phyloP scores from a whole-genome alignment of 805 yeast species.

The Yarrowia phangngaensis region DNA sequence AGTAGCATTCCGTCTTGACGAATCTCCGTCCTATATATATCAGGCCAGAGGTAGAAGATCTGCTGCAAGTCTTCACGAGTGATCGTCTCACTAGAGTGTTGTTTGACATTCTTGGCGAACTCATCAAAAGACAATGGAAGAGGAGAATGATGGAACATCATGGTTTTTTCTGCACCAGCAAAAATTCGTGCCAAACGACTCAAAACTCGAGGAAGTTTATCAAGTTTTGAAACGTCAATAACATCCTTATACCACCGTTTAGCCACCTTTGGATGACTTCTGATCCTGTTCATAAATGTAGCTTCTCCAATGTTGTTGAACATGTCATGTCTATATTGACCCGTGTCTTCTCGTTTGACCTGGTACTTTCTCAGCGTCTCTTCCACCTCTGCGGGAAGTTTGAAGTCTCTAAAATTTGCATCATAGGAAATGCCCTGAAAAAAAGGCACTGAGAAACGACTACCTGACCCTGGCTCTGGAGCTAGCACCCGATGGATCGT shows the following conservation, averaged over 20 bases:
- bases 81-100: conserved; percentile 30
- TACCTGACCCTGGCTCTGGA: conserved; percentile 13
- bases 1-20: conserved; percentile 25
- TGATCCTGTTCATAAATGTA: conserved; percentile 14
- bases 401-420: conserved; percentile 9
- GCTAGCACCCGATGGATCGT: conserved; percentile 21
- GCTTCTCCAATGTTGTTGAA: conserved; percentile 22
- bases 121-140: conserved; percentile 32
- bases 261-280: conserved; percentile 13
- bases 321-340: conserved; percentile 20
- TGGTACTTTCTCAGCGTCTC: conserved; percentile 5
- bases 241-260: conserved; percentile 4
- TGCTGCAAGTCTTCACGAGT: conserved; percentile 30
- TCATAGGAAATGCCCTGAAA: conserved; percentile 25
- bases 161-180: conserved; percentile 30
- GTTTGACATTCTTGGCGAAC: conserved; percentile 31
- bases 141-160: conserved; percentile 26
- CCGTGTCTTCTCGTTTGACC: neutral
- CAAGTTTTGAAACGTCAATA: conserved; percentile 21
- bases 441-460: conserved; percentile 14
- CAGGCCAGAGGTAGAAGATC: conserved; percentile 33
- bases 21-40: conserved; percentile 31
- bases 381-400: conserved; percentile 2
- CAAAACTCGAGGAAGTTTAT: conserved; percentile 28
- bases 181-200: conserved; percentile 29